Percentiles rank a stretch among this genome's conserved stretches.
phyloP scores from a whole-genome alignment of 306 rosid species.

The Pyrus communis region DNA sequence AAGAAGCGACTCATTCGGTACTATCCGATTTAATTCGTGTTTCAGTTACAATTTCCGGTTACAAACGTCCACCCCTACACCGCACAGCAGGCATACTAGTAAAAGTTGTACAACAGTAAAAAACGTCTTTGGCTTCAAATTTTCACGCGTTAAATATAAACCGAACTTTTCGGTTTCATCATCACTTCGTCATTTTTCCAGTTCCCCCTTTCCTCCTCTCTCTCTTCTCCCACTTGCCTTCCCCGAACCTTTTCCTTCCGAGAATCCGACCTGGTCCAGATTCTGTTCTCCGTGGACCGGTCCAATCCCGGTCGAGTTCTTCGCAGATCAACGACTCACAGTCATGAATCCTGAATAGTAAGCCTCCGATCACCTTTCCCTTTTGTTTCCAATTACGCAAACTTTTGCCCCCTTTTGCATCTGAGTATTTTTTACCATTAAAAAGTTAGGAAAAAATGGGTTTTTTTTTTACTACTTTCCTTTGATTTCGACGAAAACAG shows the following conservation, averaged over 20 bases:
- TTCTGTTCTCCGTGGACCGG: conserved; percentile 17
- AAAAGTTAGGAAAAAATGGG: background rate
- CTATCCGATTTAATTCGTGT: too few relatives aligned
- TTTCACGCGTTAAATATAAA: background rate
- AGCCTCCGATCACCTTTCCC: conserved; percentile 15
- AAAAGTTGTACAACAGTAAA: background rate
- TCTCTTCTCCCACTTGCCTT: background rate
- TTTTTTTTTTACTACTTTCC: background rate
- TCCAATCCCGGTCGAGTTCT: conserved; percentile 26
- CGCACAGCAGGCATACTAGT: background rate
- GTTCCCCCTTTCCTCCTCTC: background rate
- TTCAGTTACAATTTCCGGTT: too few relatives aligned
- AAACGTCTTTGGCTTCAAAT: background rate
- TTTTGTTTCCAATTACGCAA: background rate
- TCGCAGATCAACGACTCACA: conserved; percentile 8
- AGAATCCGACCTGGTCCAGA: background rate
- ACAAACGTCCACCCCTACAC: background rate
- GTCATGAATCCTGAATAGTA: conserved; percentile 54
- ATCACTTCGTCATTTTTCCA: background rate
- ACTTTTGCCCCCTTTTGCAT: background rate
- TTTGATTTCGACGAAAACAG: background rate
- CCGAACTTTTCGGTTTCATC: conserved; percentile 1
- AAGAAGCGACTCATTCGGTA: too few relatives aligned
- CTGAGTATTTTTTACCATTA: background rate
- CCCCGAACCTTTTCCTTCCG: background rate